Percentiles rank a stretch among this genome's conserved stretches.
Conservation (phyloP, 352 stramenopile species). For the Blastocystis sp. region DNA sequence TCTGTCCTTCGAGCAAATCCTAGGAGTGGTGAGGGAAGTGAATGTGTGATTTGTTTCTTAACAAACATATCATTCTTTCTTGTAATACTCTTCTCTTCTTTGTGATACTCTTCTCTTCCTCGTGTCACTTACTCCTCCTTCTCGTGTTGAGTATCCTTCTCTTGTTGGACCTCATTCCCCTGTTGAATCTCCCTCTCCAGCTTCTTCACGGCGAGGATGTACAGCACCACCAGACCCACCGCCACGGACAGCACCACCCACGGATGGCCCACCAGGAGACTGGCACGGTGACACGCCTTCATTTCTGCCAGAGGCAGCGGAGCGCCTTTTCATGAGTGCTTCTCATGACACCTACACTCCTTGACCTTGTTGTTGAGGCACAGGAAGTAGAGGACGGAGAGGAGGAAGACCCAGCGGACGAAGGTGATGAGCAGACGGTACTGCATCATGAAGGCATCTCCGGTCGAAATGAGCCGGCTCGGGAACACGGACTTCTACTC, state of each 20-base stretch:
- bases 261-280: not conserved
- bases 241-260: not conserved
- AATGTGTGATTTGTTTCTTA: not conserved
- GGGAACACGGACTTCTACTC: slow-evolving; percentile 43
- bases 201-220: not conserved
- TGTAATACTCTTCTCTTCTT: not conserved
- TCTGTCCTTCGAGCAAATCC: slow-evolving; percentile 9
- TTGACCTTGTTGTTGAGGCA: not conserved
- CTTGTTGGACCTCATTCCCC: not conserved
- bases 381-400: slow-evolving; percentile 49
- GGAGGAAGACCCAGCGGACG: slow-evolving; percentile 21
- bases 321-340: not conserved
- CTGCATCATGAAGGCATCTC: slow-evolving; percentile 27
- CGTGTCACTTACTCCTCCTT: too few species aligned
- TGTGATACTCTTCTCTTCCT: too few species aligned
- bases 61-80: slow-evolving; percentile 60
- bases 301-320: not conserved
- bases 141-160: too few species aligned
- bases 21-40: not conserved
- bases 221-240: not conserved
- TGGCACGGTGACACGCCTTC: not conserved
- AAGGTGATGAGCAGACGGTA: slow-evolving; percentile 64
- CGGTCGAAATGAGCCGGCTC: not conserved
- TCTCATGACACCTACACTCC: not conserved
- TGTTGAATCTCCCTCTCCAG: not conserved